Evolutionary conservation across 345 rosid species (phyloP), one percentile per base, ranked within the genome.

Genomic region (Gynandropsis gynandra): DNA sequence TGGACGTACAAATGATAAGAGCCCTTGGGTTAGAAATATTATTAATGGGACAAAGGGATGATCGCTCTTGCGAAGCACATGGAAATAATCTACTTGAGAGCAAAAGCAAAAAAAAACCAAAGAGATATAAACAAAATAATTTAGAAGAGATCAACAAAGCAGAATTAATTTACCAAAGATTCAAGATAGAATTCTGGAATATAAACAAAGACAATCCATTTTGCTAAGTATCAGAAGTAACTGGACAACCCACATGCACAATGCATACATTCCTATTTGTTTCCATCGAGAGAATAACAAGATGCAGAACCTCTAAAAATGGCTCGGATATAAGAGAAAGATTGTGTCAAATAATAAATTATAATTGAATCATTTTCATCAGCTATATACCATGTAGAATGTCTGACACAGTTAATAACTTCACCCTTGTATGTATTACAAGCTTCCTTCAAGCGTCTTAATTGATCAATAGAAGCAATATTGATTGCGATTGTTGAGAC

Each of bases 211-310:
- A n/a, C n/a, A n/a, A n/a, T n/a, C n/a, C n/a, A n/a, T n/a, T n/a
- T n/a, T n/a, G n/a, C n/a, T n/a, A n/a, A n/a, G n/a, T n/a, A n/a
- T n/a, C n/a, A n/a, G n/a, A n/a, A n/a, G n/a, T n/a, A n/a, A n/a
- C n/a, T n/a, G n/a, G n/a, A n/a, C n/a, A n/a, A n/a, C n/a, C n/a
- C n/a, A n/a, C n/a, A n/a, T n/a, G n/a, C n/a, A n/a, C n/a, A n/a
- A 68, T 53, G 96, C 98, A 79, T 87, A 87, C 93, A 92, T 92
- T 66, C 96, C 98, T 65, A 93, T 80, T 71, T 92, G 98, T 81
- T 92, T 92, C 98, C 98, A 92, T 34, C 77, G 75, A 19, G 96
- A 82, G 68, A 76, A 79, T 43, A 87, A 83, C 57, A 80, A 72
- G 58, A 87, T 63, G 12, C 93, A 87, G 50, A 82, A 87, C 98